phyloP scores from a whole-genome alignment of 1,284 basidiomycete species.

The Apiotrichum akiyoshidainum region DNA sequence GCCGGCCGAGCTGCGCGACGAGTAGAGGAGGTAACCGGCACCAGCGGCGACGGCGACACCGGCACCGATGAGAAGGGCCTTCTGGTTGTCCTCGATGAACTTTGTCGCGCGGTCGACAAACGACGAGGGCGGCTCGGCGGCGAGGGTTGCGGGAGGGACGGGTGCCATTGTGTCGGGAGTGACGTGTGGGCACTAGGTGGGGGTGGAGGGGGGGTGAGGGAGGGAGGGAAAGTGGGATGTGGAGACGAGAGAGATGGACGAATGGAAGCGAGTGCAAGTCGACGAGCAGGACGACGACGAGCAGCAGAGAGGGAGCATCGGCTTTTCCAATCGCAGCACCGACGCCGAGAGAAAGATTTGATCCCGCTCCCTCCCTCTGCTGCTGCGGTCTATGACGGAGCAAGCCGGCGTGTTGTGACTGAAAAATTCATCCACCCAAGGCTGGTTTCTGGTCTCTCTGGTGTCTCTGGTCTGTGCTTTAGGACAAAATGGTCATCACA shows the following conservation, averaged over 20 bases:
- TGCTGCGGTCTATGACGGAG: too few relatives aligned
- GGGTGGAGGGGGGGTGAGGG: background rate
- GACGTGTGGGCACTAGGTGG: too few relatives aligned
- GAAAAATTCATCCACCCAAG: too few relatives aligned
- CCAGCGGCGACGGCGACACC: constrained; percentile 71
- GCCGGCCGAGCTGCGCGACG: constrained; percentile 53
- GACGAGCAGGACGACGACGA: too few relatives aligned
- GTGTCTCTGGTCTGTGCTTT: background rate
- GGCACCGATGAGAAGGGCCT: constrained; percentile 52
- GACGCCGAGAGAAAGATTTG: background rate
- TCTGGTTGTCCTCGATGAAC: constrained; percentile 50
- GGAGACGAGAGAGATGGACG: background rate
- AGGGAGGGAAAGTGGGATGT: background rate
- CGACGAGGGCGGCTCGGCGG: constrained; percentile 24
- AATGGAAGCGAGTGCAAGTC: too few relatives aligned
- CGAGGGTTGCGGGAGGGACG: constrained; percentile 14
- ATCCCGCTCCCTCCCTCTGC: too few relatives aligned
- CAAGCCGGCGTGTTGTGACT: background rate
- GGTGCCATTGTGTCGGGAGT: constrained; percentile 21
- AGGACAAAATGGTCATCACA: background rate
- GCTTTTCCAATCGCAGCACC: background rate
- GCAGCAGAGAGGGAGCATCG: background rate
- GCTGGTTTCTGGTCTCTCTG: too few relatives aligned
- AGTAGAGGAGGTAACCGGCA: constrained; percentile 66
- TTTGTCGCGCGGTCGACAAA: constrained; percentile 39